Evolutionary conservation across 208 protist genomes (phyloP).

Genomic region (Leishmania major): DNA sequence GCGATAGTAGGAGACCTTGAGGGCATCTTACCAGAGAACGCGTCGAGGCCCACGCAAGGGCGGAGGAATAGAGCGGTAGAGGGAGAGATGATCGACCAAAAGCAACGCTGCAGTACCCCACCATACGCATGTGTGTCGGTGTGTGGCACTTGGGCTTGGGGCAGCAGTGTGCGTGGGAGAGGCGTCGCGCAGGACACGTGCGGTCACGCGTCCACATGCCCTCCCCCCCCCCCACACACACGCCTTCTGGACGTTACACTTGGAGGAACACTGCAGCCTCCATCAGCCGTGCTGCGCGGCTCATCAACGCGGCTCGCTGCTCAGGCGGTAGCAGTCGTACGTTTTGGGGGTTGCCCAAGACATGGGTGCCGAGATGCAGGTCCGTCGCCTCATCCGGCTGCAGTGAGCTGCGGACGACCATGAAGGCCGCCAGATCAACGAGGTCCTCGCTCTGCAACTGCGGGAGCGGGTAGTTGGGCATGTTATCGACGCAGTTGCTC

Average conservation of each 20-base stretch:
- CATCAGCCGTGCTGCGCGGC: slow-evolving; percentile 40
- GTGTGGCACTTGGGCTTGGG: background rate
- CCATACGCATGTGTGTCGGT: background rate
- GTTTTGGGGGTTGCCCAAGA: slow-evolving; percentile 31
- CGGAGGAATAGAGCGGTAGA: background rate
- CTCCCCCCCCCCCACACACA: background rate
- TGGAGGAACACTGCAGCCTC: slow-evolving; percentile 50
- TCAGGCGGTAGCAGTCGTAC: slow-evolving; percentile 13
- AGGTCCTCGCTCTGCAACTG: slow-evolving; percentile 33
- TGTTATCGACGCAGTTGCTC: slow-evolving; percentile 45
- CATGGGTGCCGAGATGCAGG: slow-evolving; percentile 26
- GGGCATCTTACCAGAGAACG: background rate
- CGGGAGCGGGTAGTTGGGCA: slow-evolving; percentile 44
- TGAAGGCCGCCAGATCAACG: slow-evolving; percentile 39
- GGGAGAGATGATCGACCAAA: background rate
- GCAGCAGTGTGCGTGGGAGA: background rate
- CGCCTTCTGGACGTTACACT: slow-evolving; percentile 18
- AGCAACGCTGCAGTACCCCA: background rate
- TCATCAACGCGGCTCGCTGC: slow-evolving; percentile 10
- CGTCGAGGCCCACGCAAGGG: background rate
- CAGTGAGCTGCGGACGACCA: slow-evolving; percentile 42
- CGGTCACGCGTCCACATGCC: background rate
- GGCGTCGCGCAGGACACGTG: background rate
- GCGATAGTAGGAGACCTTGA: background rate
- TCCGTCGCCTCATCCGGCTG: slow-evolving; percentile 36